A percentile compares a stretch with the other conserved stretches of the same genome.
Evolutionary conservation across 164 flowering plant genomes (phyloP).

Genomic region (Berberis vulgaris): DNA sequence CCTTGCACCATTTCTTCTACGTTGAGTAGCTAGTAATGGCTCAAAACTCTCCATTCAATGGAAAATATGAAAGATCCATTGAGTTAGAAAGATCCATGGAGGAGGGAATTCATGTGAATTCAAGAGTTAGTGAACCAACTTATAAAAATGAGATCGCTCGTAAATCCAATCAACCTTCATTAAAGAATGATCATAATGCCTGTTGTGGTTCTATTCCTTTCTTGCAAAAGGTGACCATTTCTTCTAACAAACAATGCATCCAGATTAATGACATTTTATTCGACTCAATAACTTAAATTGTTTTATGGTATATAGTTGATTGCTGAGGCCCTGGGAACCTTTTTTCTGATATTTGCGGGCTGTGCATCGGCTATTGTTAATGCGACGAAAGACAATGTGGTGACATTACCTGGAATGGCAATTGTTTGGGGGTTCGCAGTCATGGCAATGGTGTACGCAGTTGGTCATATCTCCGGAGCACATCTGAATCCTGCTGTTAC

Average conservation of each 20-base stretch:
- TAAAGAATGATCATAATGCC: not conserved
- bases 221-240: conserved; percentile 30
- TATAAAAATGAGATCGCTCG: not conserved
- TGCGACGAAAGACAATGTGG: conserved; percentile 18
- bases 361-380: conserved; percentile 48
- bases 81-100: not conserved
- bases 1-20: no score
- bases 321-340: conserved; percentile 55
- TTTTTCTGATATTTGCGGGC: conserved; percentile 53
- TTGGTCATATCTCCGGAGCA: conserved; percentile 62
- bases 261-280: not conserved
- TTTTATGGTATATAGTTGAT: conserved; percentile 26
- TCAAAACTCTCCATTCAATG: no score
- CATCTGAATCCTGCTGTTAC: conserved; percentile 63
- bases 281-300: not conserved
- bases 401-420: conserved; percentile 42
- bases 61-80: no score
- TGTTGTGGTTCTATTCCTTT: conserved; percentile 25
- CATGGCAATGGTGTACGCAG: conserved; percentile 51
- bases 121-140: not conserved
- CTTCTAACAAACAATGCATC: not conserved
- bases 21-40: no score
- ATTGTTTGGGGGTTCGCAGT: conserved; percentile 54
- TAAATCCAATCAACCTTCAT: not conserved
- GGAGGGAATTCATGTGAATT: not conserved